Evolutionary conservation across 176 grass and related monocot genomes (phyloP).

Genomic region (Tillandsia fasciculata): DNA sequence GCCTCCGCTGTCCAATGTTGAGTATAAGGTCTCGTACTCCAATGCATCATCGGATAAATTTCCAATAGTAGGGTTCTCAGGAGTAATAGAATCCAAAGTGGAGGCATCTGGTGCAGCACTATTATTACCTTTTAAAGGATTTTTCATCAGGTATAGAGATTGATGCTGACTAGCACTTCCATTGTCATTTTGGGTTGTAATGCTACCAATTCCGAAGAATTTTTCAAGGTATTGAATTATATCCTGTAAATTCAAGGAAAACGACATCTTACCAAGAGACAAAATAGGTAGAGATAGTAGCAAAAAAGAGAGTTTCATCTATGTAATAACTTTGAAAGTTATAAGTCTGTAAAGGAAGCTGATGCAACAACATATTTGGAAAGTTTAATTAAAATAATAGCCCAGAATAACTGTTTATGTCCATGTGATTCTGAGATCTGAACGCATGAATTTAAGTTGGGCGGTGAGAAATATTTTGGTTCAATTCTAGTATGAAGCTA

Average conservation of each 20-base stretch:
- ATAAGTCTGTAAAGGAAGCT: too few relatives aligned
- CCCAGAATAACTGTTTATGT: too few relatives aligned
- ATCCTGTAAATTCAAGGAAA: constrained; percentile 44
- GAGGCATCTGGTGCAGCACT: constrained; percentile 20
- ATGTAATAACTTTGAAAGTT: background rate
- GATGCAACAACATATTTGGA: too few relatives aligned
- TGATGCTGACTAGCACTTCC: constrained; percentile 47
- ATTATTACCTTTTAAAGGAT: constrained; percentile 36
- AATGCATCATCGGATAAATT: constrained; percentile 60
- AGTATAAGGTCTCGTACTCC: constrained; percentile 79
- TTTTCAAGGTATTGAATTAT: constrained; percentile 95
- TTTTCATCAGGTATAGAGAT: constrained; percentile 30
- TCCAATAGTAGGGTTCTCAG: constrained; percentile 42
- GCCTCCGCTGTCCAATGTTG: constrained; percentile 44
- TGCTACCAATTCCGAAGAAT: constrained; percentile 68
- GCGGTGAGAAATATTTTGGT: too few relatives aligned
- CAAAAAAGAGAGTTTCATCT: background rate
- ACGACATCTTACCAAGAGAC: constrained; percentile 13
- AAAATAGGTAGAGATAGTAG: background rate
- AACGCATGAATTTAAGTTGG: too few relatives aligned
- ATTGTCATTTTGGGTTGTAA: constrained; percentile 57
- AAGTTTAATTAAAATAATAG: too few relatives aligned
- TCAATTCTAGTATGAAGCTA: too few relatives aligned
- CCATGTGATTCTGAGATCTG: too few relatives aligned
- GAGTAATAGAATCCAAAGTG: constrained; percentile 40